These are phyloP conservation scores for Picea abies DNA, from an alignment of 83 land plant genomes.

Conservation along the genomic window DNA sequence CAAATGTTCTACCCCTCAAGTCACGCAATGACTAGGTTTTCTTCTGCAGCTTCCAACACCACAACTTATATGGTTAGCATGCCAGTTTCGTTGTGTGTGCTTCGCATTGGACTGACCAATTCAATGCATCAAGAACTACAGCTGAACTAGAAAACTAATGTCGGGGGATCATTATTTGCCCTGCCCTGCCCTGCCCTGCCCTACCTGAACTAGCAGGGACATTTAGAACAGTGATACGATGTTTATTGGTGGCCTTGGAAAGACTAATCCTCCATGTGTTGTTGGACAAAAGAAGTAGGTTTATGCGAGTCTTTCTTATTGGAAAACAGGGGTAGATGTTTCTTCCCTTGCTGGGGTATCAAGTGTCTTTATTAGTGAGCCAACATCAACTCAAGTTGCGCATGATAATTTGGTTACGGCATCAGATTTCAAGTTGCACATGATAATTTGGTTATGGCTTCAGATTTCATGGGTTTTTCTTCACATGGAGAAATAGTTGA, in stretches of 20 bases:
- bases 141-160: not conserved
- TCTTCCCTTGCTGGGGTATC: not conserved
- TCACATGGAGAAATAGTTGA: not conserved
- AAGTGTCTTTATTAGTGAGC: too few relatives aligned
- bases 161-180: not conserved
- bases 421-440: not conserved
- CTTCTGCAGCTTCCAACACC: not conserved
- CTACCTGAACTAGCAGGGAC: not conserved
- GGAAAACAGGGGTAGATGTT: slow-evolving; percentile 27
- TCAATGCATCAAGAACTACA: not conserved
- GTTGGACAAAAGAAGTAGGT: slow-evolving; percentile 24
- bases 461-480: slow-evolving; percentile 3
- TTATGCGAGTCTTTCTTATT: slow-evolving; percentile 19
- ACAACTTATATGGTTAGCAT: not conserved
- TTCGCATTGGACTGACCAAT: not conserved
- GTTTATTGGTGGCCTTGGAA: not conserved
- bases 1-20: not conserved
- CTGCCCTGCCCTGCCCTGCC: not conserved
- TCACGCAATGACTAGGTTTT: not conserved
- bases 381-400: too few relatives aligned
- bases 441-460: not conserved
- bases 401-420: too few relatives aligned
- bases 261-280: slow-evolving; percentile 15
- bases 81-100: not conserved
- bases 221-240: not conserved